These are phyloP conservation scores for Lepiota brunneoincarnata DNA, from an alignment of 768 basidiomycete species.

Conservation along the genomic window DNA sequence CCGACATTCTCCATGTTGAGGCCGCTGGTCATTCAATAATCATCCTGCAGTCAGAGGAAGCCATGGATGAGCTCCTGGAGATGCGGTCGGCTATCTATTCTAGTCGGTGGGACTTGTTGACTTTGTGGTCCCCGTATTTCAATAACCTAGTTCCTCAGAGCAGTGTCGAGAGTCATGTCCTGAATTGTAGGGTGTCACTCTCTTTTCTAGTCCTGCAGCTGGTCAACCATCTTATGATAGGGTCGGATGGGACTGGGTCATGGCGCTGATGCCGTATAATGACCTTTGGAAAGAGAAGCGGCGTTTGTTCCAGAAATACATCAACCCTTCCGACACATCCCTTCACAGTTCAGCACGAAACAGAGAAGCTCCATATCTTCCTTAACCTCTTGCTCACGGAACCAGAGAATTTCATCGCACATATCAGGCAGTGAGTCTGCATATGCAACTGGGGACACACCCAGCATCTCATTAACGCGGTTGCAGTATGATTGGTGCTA, in stretches of 20 bases:
- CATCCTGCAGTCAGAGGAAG: slow-evolving; percentile 28
- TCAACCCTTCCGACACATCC: slow-evolving; percentile 16
- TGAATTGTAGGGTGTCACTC: slow-evolving; percentile 6
- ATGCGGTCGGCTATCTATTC: slow-evolving; percentile 45
- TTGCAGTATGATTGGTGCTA: slow-evolving; percentile 12
- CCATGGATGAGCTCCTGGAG: slow-evolving; percentile 40
- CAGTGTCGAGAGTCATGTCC: slow-evolving; percentile 9
- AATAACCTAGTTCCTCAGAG: background rate
- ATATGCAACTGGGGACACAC: background rate
- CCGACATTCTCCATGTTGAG: slow-evolving; percentile 4
- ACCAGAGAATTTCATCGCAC: slow-evolving; percentile 20
- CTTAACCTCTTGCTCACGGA: slow-evolving; percentile 20
- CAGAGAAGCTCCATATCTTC: slow-evolving; percentile 21
- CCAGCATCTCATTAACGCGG: background rate
- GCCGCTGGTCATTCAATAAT: slow-evolving; percentile 15
- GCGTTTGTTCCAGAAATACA: slow-evolving; percentile 23
- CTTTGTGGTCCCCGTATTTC: slow-evolving; percentile 17
- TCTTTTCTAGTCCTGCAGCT: background rate
- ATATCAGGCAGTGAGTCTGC: slow-evolving; percentile 24
- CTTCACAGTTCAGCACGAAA: slow-evolving; percentile 20
- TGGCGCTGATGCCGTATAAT: slow-evolving; percentile 21
- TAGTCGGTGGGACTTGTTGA: slow-evolving; percentile 26
- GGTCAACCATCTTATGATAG: slow-evolving; percentile 6
- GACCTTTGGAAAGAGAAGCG: slow-evolving; percentile 21
- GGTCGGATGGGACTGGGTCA: slow-evolving; percentile 19